Evolutionary conservation across 1,284 basidiomycete species (phyloP).

Genomic region (Phellopilus nigrolimitatus): DNA sequence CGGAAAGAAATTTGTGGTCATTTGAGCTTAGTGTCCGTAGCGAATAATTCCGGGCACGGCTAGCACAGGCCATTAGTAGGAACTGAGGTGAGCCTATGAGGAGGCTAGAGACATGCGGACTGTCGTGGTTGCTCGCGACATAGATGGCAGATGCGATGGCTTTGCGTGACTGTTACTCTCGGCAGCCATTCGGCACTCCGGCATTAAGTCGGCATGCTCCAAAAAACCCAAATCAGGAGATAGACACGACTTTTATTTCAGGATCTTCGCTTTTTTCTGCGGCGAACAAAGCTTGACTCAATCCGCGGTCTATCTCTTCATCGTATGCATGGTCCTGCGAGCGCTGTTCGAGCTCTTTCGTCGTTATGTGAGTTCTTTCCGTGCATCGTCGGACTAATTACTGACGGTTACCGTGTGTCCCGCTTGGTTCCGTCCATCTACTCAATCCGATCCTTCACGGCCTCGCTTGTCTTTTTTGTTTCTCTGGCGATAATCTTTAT

Average conservation of each 20-base stretch:
- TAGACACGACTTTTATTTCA: not conserved
- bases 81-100: no score
- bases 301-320: slow-evolving; percentile 2
- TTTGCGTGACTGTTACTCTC: no score
- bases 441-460: not conserved
- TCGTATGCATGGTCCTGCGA: slow-evolving; percentile 18
- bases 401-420: not conserved
- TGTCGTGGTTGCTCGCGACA: no score
- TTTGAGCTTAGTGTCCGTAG: no score
- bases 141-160: no score
- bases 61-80: no score
- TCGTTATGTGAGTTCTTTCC: slow-evolving; percentile 14
- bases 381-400: not conserved
- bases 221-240: no score
- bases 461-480: not conserved
- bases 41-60: no score
- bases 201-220: no score
- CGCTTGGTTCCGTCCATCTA: not conserved
- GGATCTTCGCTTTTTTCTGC: not conserved
- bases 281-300: not conserved
- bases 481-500: not conserved
- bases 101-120: no score
- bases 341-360: slow-evolving; percentile 19
- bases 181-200: no score
- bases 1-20: no score